A percentile compares a stretch with the other conserved stretches of the same genome.
These are phyloP conservation scores for Pharus latifolius DNA, from an alignment of 176 grass and related monocot genomes.

Conservation along the genomic window DNA sequence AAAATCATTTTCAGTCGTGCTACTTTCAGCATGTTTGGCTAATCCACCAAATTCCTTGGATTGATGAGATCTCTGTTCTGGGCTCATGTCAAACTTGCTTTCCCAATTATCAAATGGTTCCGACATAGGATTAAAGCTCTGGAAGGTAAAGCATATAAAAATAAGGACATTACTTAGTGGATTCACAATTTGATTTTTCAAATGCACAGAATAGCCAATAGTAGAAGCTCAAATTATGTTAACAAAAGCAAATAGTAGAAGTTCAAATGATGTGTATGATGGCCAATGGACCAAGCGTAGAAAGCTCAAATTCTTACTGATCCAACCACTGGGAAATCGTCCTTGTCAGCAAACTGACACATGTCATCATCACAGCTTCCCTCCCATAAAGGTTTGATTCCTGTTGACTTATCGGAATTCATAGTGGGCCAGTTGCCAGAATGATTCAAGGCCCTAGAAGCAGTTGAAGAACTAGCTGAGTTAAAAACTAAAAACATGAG, in stretches of 20 bases:
- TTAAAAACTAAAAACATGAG: background rate
- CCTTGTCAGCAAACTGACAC: constrained; percentile 59
- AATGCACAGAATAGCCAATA: constrained; percentile 14
- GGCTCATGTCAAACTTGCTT: constrained; percentile 52
- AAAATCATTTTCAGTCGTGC: constrained; percentile 46
- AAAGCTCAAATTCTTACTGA: constrained; percentile 59
- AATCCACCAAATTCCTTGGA: constrained; percentile 40
- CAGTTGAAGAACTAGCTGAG: constrained; percentile 11
- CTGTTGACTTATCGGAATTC: constrained; percentile 35
- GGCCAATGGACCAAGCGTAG: background rate
- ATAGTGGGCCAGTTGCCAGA: constrained; percentile 37
- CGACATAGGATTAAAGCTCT: constrained; percentile 88
- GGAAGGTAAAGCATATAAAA: constrained; percentile 3
- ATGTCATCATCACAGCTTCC: constrained; percentile 59
- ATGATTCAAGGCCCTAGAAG: constrained; percentile 28
- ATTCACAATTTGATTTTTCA: background rate
- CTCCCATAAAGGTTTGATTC: constrained; percentile 57
- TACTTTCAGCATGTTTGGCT: constrained; percentile 29
- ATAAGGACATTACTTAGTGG: background rate
- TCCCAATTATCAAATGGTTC: constrained; percentile 82
- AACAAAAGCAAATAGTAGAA: background rate
- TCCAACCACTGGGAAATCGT: constrained; percentile 49
- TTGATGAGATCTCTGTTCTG: constrained; percentile 27
- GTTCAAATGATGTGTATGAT: too few species aligned
- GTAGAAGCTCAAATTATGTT: constrained; percentile 19